Conservation (phyloP, 129 eudicot species). For the carrot (Daucus carota) region DNA sequence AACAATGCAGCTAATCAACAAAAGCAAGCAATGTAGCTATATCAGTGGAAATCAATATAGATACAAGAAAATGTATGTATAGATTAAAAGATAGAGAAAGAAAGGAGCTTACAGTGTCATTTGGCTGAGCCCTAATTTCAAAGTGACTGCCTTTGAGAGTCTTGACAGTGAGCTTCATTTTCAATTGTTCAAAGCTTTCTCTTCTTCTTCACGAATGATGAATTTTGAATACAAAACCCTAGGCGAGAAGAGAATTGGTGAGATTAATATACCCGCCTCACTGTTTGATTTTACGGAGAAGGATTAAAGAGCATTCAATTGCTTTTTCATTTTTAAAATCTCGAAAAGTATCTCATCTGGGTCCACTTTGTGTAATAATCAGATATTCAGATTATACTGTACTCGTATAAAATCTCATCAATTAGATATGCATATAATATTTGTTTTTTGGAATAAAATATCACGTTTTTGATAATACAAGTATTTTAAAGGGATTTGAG, state of each 20-base stretch:
- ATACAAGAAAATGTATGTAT: not conserved
- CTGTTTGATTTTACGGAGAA: not conserved
- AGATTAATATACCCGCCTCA: conserved; percentile 8
- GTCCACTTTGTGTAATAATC: not conserved
- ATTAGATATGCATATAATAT: no score
- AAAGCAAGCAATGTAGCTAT: not conserved
- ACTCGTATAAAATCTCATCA: no score
- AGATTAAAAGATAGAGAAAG: no score
- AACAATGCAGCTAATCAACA: not conserved
- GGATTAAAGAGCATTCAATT: not conserved
- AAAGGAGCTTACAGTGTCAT: conserved; percentile 82
- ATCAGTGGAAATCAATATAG: not conserved
- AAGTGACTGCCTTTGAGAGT: conserved; percentile 99
- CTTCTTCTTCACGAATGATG: not conserved
- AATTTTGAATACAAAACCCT: conserved; percentile 23
- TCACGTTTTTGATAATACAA: no score
- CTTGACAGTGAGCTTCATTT: conserved; percentile 95
- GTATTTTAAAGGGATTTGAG: no score
- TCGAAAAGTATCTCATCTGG: not conserved
- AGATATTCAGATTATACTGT: no score
- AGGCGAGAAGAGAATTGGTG: not conserved
- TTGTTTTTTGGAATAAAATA: no score
- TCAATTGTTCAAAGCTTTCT: no score
- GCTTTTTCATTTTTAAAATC: not conserved
- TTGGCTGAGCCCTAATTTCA: conserved; percentile 77